Conservation (phyloP, 2,329 filamentous ascomycete species). For the Ceratocystiopsis sp. region DNA sequence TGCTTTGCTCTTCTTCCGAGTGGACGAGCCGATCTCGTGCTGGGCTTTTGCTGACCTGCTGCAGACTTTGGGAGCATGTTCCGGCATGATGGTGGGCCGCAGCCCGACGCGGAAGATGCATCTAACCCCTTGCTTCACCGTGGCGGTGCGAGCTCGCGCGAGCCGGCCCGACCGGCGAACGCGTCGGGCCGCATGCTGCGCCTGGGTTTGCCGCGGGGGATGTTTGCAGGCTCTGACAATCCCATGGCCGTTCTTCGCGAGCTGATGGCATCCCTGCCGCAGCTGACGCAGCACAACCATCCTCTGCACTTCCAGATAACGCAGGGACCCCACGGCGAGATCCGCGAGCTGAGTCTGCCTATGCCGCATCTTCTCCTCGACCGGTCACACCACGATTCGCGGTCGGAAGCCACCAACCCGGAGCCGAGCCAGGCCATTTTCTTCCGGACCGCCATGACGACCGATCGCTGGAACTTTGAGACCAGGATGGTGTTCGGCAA, state of each 20-base stretch:
- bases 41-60: not conserved
- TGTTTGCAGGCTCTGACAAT: constrained; percentile 30
- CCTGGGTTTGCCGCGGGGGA: constrained; percentile 26
- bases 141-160: constrained; percentile 8
- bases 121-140: constrained; percentile 74
- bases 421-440: constrained; percentile 60
- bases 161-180: too few relatives aligned
- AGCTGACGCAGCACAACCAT: constrained; percentile 21
- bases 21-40: constrained; percentile 6
- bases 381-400: constrained; percentile 10
- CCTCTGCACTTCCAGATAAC: constrained; percentile 44
- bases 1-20: not conserved
- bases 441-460: constrained; percentile 57
- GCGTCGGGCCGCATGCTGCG: constrained; percentile 22
- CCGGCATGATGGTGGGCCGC: constrained; percentile 34
- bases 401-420: constrained; percentile 28
- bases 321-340: constrained; percentile 28
- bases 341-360: constrained; percentile 33
- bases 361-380: constrained; percentile 7
- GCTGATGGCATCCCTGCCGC: constrained; percentile 31
- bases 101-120: constrained; percentile 56
- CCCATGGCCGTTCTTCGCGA: constrained; percentile 30
- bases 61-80: constrained; percentile 32
- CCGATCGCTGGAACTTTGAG: constrained; percentile 75
- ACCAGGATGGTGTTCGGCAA: constrained; percentile 69